Evolutionary conservation across 2,329 filamentous ascomycete species (phyloP), one percentile per base, ranked within the genome.

Genomic region (Diplodia scrobiculata): DNA sequence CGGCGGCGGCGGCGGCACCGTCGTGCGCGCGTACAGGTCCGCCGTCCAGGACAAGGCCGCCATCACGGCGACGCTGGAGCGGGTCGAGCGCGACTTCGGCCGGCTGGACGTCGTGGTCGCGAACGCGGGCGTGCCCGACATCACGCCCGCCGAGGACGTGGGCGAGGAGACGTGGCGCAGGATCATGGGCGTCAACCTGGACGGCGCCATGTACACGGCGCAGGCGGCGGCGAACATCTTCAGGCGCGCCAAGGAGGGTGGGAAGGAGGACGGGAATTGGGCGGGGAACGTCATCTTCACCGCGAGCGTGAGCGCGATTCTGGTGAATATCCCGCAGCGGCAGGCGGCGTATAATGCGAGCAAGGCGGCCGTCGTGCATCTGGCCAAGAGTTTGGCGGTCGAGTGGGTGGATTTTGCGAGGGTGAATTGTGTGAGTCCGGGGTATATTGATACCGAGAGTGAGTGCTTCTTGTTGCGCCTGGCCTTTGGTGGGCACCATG

Each of bases 281-380:
- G 27, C n/a, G 4, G 54, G 55, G 5, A 79, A 77, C 66, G 66
- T 79, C 2, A 76, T 79, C 4, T 76, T 79, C 67, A 80, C 78
- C 1, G 77, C 76, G 3, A 75, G 72, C 1, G 75, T 79, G 9
- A 77, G 76, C 52, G 75, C 76, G 5, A 75, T 70, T 4, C 51
- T 80, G 68, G 78, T 80, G 5, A 80, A 80, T 67, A 64, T 77
- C 3, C 77, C 78, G 13, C 77, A 79, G 69, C 76, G 72, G 45
- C 77, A 80, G 68, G 73, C 75, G 72, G 9, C 67, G 72, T 75
- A 68, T 10, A 66, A 66, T 11, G 65, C 36, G 25, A 70, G 70
- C 7, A 73, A 72, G 54, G 71, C 71, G 3, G 69, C 63, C 3
- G 69, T 72, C 5, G 68, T 71, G 51, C 71, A 72, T 32, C 48